Conservation (phyloP, 2,329 filamentous ascomycete genomes). For the Colletotrichum lupini region DNA sequence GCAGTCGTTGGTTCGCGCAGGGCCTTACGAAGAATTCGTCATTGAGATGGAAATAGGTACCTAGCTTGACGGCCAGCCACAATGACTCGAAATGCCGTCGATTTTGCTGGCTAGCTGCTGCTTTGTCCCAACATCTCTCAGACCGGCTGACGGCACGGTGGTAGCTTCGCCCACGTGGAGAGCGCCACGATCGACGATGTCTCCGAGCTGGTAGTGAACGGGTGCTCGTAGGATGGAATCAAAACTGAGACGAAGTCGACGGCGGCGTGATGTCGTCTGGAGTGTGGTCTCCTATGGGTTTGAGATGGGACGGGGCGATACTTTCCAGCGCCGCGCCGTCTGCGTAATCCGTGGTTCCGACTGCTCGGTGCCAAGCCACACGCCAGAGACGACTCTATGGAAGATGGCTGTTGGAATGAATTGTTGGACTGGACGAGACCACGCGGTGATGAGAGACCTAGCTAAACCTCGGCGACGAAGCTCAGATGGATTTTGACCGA, state of each 20-base stretch:
- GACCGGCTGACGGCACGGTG: conserved; percentile 7
- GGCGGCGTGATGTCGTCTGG: background rate
- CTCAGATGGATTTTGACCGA: background rate
- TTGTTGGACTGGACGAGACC: background rate
- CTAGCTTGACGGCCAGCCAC: background rate
- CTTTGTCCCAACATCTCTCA: background rate
- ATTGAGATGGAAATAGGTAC: background rate
- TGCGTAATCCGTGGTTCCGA: background rate
- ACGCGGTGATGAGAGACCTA: background rate
- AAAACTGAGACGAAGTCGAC: background rate
- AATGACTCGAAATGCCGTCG: background rate
- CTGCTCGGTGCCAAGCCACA: conserved; percentile 11
- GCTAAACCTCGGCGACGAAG: background rate
- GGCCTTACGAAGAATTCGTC: background rate
- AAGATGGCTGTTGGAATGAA: background rate
- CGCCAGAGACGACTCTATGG: background rate
- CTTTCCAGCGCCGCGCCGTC: background rate
- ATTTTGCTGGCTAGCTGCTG: too few relatives aligned
- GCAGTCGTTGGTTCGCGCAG: background rate
- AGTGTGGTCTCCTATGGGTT: background rate
- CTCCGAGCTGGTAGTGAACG: background rate
- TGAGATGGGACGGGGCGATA: background rate
- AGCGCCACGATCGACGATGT: background rate
- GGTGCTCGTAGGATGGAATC: background rate
- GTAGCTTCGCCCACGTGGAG: conserved; percentile 15